Conservation (phyloP, 306 rosid genomes). For the Carpinus viminea region DNA sequence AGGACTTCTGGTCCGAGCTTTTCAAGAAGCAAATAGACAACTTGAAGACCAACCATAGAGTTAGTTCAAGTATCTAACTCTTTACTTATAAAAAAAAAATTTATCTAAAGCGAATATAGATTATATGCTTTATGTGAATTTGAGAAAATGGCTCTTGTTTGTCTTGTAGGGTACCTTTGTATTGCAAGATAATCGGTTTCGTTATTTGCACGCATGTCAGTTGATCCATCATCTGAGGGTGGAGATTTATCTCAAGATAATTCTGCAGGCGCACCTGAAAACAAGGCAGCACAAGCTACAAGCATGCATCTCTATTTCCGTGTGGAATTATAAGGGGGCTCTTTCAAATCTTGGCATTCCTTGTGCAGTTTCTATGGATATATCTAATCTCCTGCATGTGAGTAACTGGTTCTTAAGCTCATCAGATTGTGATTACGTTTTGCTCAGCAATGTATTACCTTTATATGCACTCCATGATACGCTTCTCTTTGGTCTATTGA, state of each 20-base stretch:
- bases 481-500: background rate
- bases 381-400: constrained; percentile 93
- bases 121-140: constrained; percentile 10
- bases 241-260: constrained; percentile 53
- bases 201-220: constrained; percentile 77
- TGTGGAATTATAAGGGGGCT: constrained; percentile 96
- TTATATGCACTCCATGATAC: background rate
- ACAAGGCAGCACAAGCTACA: constrained; percentile 61
- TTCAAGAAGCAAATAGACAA: constrained; percentile 98
- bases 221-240: constrained; percentile 60
- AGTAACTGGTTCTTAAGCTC: constrained; percentile 30
- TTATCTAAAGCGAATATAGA: constrained; percentile 13
- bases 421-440: constrained; percentile 6
- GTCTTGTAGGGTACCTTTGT: constrained; percentile 86
- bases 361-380: constrained; percentile 94
- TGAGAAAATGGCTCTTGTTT: constrained; percentile 16
- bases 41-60: constrained; percentile 94
- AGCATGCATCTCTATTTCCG: constrained; percentile 93
- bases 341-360: constrained; percentile 95
- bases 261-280: constrained; percentile 53
- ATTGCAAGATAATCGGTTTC: constrained; percentile 86
- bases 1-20: constrained; percentile 98
- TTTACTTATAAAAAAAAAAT: too few relatives aligned
- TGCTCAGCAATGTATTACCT: background rate
- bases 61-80: constrained; percentile 29